Conservation (phyloP, 495 filamentous ascomycete genomes). For the Aspergillus sparsus region DNA sequence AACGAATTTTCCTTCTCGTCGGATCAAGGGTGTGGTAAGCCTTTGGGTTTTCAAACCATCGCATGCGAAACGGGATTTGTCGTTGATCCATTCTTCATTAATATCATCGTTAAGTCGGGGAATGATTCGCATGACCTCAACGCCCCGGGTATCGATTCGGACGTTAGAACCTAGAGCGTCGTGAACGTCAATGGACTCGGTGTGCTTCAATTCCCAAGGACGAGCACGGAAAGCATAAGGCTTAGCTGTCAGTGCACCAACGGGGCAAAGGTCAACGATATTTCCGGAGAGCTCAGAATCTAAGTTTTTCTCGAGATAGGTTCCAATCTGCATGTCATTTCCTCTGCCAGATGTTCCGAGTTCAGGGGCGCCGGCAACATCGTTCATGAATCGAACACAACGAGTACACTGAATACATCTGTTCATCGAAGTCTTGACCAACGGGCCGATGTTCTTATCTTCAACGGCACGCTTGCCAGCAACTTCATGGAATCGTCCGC, state of each 20-base stretch:
- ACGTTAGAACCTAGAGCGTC: conserved; percentile 94
- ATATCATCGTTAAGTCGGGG: conserved; percentile 95
- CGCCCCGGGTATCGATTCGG: conserved; percentile 85
- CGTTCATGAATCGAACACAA: conserved; percentile 96
- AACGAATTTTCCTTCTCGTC: conserved; percentile 82
- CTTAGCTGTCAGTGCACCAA: conserved; percentile 94
- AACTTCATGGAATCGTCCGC: conserved; percentile 94
- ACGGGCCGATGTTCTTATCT: conserved; percentile 98
- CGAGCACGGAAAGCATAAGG: conserved; percentile 96
- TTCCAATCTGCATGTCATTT: conserved; percentile 97
- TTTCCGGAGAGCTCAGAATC: conserved; percentile 95
- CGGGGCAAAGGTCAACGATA: conserved; percentile 96
- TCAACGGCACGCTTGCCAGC: conserved; percentile 95
- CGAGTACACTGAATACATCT: conserved; percentile 98
- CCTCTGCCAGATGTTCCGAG: conserved; percentile 91
- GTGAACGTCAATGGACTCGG: conserved; percentile 91
- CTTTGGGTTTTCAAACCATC: conserved; percentile 96
- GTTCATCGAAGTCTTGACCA: conserved; percentile 99
- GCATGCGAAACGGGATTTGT: conserved; percentile 95
- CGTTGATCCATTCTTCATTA: conserved; percentile 99
- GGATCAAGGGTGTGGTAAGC: conserved; percentile 86
- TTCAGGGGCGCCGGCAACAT: conserved; percentile 93
- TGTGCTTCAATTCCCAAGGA: conserved; percentile 93
- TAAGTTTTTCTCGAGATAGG: conserved; percentile 88
- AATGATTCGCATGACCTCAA: conserved; percentile 93